phyloP scores from a whole-genome alignment of 305 asterid genomes.

The Caryopteris hybrid region DNA sequence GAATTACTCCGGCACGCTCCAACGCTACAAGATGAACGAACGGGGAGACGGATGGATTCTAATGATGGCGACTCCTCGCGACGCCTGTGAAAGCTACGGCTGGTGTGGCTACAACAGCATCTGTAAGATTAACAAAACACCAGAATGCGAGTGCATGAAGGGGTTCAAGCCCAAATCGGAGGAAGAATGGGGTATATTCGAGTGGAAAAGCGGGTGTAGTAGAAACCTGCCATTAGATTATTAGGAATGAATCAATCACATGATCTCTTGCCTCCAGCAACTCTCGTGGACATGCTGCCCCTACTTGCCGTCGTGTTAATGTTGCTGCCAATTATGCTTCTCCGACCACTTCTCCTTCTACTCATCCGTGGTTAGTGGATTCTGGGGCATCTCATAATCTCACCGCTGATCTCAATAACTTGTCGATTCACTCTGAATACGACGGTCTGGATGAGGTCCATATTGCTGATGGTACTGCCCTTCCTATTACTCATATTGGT shows the following conservation, averaged over 20 bases:
- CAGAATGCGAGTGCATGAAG: conserved; percentile 6
- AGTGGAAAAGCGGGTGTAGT: background rate
- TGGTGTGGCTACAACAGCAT: background rate
- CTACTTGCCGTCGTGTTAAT: too few species aligned
- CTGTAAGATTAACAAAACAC: conserved; percentile 1
- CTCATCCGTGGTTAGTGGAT: too few species aligned
- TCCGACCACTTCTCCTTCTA: too few species aligned
- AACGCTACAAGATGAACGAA: conserved; percentile 3
- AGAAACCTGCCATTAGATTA: background rate
- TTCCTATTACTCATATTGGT: too few species aligned
- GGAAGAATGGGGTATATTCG: conserved; percentile 1
- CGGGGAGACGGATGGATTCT: conserved; percentile 1
- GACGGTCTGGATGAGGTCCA: too few species aligned
- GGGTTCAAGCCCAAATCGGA: background rate
- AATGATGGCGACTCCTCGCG: background rate
- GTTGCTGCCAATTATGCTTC: too few species aligned
- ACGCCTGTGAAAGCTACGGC: conserved; percentile 8
- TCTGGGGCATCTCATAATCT: too few species aligned
- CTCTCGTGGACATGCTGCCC: too few species aligned
- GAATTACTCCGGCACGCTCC: background rate
- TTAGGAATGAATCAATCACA: background rate
- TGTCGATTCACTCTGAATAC: too few species aligned
- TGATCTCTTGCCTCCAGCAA: too few species aligned
- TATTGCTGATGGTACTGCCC: too few species aligned
- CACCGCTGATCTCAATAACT: too few species aligned